phyloP scores from a whole-genome alignment of 2,329 filamentous ascomycete species.

The Thelonectria discophora region DNA sequence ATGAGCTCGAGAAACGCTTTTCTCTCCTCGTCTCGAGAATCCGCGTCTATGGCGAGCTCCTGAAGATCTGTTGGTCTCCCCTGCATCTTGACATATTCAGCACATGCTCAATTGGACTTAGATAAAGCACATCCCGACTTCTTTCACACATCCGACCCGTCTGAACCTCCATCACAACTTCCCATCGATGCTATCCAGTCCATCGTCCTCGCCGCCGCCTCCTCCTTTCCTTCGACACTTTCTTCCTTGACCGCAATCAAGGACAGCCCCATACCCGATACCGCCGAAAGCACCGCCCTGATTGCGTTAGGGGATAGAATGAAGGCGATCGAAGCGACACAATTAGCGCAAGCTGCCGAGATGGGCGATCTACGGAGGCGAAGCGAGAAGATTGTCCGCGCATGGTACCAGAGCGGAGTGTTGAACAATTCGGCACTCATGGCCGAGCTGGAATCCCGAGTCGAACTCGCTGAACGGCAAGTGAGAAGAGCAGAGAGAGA shows the following conservation, averaged over 20 bases:
- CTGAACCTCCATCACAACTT: conserved; percentile 61
- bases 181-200: conserved; percentile 60
- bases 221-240: conserved; percentile 63
- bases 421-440: conserved; percentile 74
- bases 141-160: conserved; percentile 59
- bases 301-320: conserved; percentile 69
- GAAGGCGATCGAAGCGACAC: conserved; percentile 66
- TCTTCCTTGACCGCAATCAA: conserved; percentile 66
- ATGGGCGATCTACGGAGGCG: conserved; percentile 69
- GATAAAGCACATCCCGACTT: conserved; percentile 64
- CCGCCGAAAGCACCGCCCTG: conserved; percentile 63
- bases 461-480: conserved; percentile 71
- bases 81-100: background rate
- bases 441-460: conserved; percentile 74
- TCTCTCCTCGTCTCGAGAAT: conserved; percentile 58
- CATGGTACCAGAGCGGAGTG: conserved; percentile 79
- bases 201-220: conserved; percentile 64
- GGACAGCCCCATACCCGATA: conserved; percentile 66
- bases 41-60: conserved; percentile 66
- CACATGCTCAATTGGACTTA: conserved; percentile 37
- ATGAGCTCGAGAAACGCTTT: conserved; percentile 64
- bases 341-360: conserved; percentile 69
- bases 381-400: conserved; percentile 69
- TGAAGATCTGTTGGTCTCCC: conserved; percentile 64
- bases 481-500: conserved; percentile 69